Base-by-base conservation (phyloP, 1,284 basidiomycete species). In the Rhodotorula sp. region DNA sequence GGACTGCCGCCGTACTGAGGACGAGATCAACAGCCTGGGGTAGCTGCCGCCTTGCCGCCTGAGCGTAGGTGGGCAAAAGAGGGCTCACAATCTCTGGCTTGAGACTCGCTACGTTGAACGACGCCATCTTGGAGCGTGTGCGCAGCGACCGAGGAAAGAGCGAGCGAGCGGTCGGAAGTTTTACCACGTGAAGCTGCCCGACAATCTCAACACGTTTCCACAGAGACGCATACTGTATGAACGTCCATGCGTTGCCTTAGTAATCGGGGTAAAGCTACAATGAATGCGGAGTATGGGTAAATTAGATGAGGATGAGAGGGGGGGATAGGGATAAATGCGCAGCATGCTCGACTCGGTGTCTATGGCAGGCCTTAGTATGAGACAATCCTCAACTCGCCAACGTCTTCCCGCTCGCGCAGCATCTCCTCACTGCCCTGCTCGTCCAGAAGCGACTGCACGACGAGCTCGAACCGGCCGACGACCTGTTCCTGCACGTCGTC, bases 321-420 rank as follows among this genome's bases (percentile, higher is more conserved):
- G n/a, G 33, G 33, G 33, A 24, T 51, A 51, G 4, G 12, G 29
- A 54, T 54, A 54, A 30, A 53, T 37, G 7, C 37, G 37, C 37
- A 37, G 10, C n/a, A n/a, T n/a, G n/a, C n/a, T n/a, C n/a, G n/a
- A n/a, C n/a, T n/a, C n/a, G n/a, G n/a, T n/a, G n/a, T n/a, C n/a
- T n/a, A n/a, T n/a, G n/a, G n/a, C n/a, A n/a, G n/a, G n/a, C n/a
- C n/a, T n/a, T 59, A 74, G 37, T 71, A 74, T 14, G 64, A 62
- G 17, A 71, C 68, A 10, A 74, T 55, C 46, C 65, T 45, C 61
- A 74, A 22, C 58, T 71, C 72, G 56, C 62, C 70, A 4, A 57
- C 71, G 30, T 71, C 64, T 14, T 67, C 69, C 30, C 61, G 56
- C 29, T 62, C 65, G 22, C 49, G 62, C 20, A 33, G 60, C 15